phyloP scores from a whole-genome alignment of 176 grass and related monocot genomes.

The Carex pumila region DNA sequence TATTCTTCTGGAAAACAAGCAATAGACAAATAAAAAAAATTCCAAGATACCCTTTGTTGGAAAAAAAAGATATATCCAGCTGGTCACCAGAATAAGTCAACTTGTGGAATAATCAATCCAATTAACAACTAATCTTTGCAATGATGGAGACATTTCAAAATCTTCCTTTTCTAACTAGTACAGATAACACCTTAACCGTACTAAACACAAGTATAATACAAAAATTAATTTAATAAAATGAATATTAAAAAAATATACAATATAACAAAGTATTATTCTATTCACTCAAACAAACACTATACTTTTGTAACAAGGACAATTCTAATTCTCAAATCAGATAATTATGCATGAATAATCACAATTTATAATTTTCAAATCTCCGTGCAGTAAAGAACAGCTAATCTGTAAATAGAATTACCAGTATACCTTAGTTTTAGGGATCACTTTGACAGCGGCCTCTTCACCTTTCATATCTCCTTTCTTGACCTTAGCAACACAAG shows the following conservation, averaged over 20 bases:
- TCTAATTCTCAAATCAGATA: neutral
- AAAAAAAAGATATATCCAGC: neutral
- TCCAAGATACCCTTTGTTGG: neutral
- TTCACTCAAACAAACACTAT: neutral
- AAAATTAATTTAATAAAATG: neutral
- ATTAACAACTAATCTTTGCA: constrained; percentile 2
- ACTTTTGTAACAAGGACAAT: neutral
- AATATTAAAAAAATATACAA: neutral
- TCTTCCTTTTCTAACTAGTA: neutral
- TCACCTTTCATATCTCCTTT: constrained; percentile 78
- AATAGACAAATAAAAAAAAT: neutral
- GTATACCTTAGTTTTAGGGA: constrained; percentile 68
- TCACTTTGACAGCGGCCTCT: constrained; percentile 81
- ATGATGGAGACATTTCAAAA: neutral
- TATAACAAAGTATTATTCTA: neutral
- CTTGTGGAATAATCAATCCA: neutral
- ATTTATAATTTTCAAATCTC: neutral
- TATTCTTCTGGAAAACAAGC: neutral
- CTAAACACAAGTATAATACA: neutral
- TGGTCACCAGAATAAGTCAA: neutral
- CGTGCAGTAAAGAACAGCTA: neutral
- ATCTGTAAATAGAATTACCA: neutral
- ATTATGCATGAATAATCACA: neutral
- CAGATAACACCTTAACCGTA: neutral
- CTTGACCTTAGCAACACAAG: constrained; percentile 63